Evolutionary conservation across 1,284 basidiomycete species (phyloP).

Genomic region (Trametes polyzona): DNA sequence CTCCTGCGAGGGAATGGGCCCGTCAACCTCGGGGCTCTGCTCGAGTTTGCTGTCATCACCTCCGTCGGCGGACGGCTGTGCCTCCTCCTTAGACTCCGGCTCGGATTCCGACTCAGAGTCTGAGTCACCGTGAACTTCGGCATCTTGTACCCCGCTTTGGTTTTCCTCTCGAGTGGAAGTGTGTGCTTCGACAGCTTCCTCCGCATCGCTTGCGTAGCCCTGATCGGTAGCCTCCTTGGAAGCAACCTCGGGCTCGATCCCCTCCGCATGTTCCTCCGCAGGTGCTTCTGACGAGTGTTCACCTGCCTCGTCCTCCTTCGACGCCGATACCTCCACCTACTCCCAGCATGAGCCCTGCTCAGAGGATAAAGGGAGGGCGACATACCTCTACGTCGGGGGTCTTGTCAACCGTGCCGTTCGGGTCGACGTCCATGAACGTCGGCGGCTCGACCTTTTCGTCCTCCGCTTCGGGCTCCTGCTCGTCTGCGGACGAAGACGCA

Average conservation of each 20-base stretch:
- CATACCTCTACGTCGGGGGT: slow-evolving; percentile 14
- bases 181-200: background rate
- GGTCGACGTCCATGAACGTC: slow-evolving; percentile 26
- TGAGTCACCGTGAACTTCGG: background rate
- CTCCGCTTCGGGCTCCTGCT: slow-evolving; percentile 21
- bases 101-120: background rate
- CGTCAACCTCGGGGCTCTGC: slow-evolving; percentile 16
- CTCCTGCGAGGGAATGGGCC: slow-evolving; percentile 18
- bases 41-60: slow-evolving; percentile 12
- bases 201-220: slow-evolving; percentile 8
- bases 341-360: slow-evolving; percentile 6
- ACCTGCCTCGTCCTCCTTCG: background rate
- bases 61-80: slow-evolving; percentile 8
- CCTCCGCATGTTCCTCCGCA: background rate
- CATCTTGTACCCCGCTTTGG: background rate
- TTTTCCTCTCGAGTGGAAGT: background rate
- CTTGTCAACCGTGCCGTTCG: slow-evolving; percentile 19
- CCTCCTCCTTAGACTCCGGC: background rate
- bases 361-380: background rate
- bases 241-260: background rate
- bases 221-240: background rate
- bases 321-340: background rate
- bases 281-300: background rate
- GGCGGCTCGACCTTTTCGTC: slow-evolving; percentile 20
- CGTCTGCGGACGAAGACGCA: slow-evolving; percentile 33